A percentile compares a stretch with the other conserved stretches of the same genome.
phyloP scores from a whole-genome alignment of 2,329 filamentous ascomycete genomes.

The Didymella sp. region DNA sequence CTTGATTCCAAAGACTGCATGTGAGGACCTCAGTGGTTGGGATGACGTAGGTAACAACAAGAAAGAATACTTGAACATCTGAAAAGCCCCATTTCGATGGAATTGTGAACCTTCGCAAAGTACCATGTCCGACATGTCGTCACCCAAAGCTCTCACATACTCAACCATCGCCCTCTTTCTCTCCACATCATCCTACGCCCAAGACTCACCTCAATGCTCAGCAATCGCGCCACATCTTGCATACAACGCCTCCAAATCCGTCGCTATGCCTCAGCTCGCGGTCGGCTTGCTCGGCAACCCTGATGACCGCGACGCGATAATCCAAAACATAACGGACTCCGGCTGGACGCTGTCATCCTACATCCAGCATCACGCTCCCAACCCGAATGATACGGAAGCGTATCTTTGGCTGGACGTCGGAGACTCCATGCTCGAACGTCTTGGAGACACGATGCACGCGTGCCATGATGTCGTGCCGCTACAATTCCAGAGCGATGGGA shows the following conservation, averaged over 20 bases:
- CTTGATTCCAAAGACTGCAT: not conserved
- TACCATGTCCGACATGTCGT: not conserved
- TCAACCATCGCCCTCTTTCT: not conserved
- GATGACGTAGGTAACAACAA: not conserved
- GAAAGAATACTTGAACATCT: not conserved
- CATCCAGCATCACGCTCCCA: not conserved
- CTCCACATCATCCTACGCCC: not conserved
- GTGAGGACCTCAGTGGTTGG: not conserved
- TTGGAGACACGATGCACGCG: not conserved
- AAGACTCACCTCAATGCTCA: slow-evolving; percentile 1
- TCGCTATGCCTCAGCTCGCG: not conserved
- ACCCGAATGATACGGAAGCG: not conserved
- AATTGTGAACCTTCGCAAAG: not conserved
- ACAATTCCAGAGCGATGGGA: not conserved
- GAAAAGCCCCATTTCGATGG: not conserved
- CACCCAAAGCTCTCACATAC: not conserved
- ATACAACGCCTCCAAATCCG: slow-evolving; percentile 1
- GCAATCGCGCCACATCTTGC: not conserved
- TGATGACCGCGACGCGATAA: not conserved
- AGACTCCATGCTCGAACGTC: not conserved
- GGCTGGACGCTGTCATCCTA: not conserved
- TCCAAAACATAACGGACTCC: not conserved
- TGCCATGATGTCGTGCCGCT: slow-evolving; percentile 6
- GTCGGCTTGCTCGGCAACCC: not conserved
- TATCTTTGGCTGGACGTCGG: slow-evolving; percentile 4